phyloP scores from a whole-genome alignment of 495 filamentous ascomycete species.

The Aspergillus cristatus region DNA sequence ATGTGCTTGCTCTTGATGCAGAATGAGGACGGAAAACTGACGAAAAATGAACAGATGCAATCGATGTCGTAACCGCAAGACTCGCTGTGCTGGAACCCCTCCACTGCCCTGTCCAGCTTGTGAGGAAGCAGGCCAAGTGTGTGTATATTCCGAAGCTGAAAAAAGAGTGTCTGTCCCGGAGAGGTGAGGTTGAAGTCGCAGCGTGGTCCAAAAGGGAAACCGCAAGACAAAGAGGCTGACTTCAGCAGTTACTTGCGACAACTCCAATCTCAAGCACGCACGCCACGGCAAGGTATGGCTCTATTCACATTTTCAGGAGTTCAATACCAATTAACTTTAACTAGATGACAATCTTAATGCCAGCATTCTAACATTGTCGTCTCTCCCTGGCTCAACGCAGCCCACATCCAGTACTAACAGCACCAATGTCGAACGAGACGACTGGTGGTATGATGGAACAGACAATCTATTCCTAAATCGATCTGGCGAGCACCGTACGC shows the following conservation, averaged over 20 bases:
- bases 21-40: too few species aligned
- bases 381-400: slow-evolving; percentile 3
- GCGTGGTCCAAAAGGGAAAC: not conserved
- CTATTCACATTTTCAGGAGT: not conserved
- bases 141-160: slow-evolving; percentile 30
- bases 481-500: slow-evolving; percentile 30
- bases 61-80: slow-evolving; percentile 28
- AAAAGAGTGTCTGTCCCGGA: slow-evolving; percentile 28
- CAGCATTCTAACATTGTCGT: slow-evolving; percentile 2
- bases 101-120: slow-evolving; percentile 27
- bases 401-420: slow-evolving; percentile 10
- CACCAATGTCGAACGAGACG: slow-evolving; percentile 20
- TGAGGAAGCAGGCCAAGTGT: slow-evolving; percentile 19
- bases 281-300: slow-evolving; percentile 7
- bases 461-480: slow-evolving; percentile 27
- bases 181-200: slow-evolving; percentile 11
- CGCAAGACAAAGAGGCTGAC: not conserved
- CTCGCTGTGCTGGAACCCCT: slow-evolving; percentile 27
- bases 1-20: slow-evolving; percentile 5
- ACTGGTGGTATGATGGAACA: slow-evolving; percentile 34
- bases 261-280: slow-evolving; percentile 20
- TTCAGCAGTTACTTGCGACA: slow-evolving; percentile 21
- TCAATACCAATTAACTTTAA: not conserved
- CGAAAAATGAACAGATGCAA: slow-evolving; percentile 20
- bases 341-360: slow-evolving; percentile 4